These are phyloP conservation scores for Claviceps digitariae DNA, from an alignment of 2,329 filamentous ascomycete species.

Conservation along the genomic window DNA sequence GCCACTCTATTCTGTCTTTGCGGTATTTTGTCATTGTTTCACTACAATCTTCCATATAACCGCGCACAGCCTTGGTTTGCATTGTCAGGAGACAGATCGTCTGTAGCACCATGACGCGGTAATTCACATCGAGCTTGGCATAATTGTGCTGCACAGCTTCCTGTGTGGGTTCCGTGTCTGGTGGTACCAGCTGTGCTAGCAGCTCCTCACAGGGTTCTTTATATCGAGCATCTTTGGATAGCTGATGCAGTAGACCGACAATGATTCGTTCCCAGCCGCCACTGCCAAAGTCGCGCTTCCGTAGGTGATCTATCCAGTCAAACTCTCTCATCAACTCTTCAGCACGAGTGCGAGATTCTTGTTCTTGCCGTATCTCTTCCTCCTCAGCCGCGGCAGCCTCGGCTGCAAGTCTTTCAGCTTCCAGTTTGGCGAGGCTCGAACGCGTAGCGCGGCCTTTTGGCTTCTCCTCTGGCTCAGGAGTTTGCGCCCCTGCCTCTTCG, in stretches of 20 bases:
- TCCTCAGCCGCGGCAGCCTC: conserved; percentile 43
- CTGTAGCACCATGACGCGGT: conserved; percentile 67
- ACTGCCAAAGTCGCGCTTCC: conserved; percentile 70
- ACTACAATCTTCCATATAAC: conserved; percentile 82
- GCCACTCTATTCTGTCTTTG: conserved; percentile 90
- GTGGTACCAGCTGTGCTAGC: conserved; percentile 66
- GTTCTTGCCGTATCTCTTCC: conserved; percentile 30
- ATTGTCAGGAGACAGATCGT: conserved; percentile 76
- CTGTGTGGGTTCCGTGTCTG: conserved; percentile 58
- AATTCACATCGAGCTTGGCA: conserved; percentile 64
- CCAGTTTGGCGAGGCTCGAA: conserved; percentile 72
- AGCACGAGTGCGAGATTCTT: conserved; percentile 50
- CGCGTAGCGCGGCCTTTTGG: conserved; percentile 60
- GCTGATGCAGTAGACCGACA: conserved; percentile 71
- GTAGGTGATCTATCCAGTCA: conserved; percentile 75
- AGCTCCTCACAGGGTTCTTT: conserved; percentile 66
- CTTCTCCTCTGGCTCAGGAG: conserved; percentile 59
- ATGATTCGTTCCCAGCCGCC: conserved; percentile 89
- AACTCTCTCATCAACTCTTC: conserved; percentile 61
- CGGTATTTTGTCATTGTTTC: conserved; percentile 89
- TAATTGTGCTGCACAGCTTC: conserved; percentile 66
- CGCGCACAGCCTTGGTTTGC: conserved; percentile 73
- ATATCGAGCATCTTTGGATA: conserved; percentile 62
- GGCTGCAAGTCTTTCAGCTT: conserved; percentile 54
- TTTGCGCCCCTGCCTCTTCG: conserved; percentile 38